These are phyloP conservation scores for Acanthamoeba lenticulata DNA, from an alignment of 208 protist species.

Conservation along the genomic window DNA sequence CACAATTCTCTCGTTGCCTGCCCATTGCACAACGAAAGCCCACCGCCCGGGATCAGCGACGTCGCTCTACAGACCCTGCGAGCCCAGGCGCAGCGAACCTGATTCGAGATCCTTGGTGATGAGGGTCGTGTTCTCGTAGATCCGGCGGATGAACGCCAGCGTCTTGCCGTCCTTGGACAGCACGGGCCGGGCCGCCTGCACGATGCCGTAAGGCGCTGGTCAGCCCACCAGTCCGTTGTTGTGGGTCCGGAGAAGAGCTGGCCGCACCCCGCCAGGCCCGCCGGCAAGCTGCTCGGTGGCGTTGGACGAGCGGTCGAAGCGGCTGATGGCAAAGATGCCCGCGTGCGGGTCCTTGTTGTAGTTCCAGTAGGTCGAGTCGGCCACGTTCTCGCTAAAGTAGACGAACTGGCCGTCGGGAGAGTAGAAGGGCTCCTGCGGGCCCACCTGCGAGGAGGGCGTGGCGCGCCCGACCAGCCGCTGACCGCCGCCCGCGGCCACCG, in stretches of 20 bases:
- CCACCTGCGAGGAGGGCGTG: conserved; percentile 8
- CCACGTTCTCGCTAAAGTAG: conserved; percentile 40
- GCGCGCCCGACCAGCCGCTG: background rate
- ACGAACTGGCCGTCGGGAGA: background rate
- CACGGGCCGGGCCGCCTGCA: conserved; percentile 11
- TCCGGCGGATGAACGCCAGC: conserved; percentile 12
- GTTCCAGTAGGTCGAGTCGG: background rate
- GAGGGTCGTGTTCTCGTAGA: background rate
- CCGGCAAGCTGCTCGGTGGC: background rate
- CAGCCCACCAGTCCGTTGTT: background rate
- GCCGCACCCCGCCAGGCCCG: background rate
- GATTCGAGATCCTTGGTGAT: conserved; percentile 12
- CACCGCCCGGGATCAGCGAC: background rate
- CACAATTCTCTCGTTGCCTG: conserved; percentile 41
- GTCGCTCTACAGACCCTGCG: background rate
- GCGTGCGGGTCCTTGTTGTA: conserved; percentile 67
- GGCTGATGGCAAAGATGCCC: conserved; percentile 40
- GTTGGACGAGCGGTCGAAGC: background rate
- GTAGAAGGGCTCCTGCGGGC: conserved; percentile 58
- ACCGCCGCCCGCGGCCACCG: background rate
- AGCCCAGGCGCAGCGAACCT: background rate
- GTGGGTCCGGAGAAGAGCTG: background rate
- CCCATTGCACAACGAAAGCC: background rate
- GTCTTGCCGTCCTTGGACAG: conserved; percentile 52
- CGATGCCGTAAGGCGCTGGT: background rate